phyloP scores from a whole-genome alignment of 208 protist species.

The Leishmania mexicana region DNA sequence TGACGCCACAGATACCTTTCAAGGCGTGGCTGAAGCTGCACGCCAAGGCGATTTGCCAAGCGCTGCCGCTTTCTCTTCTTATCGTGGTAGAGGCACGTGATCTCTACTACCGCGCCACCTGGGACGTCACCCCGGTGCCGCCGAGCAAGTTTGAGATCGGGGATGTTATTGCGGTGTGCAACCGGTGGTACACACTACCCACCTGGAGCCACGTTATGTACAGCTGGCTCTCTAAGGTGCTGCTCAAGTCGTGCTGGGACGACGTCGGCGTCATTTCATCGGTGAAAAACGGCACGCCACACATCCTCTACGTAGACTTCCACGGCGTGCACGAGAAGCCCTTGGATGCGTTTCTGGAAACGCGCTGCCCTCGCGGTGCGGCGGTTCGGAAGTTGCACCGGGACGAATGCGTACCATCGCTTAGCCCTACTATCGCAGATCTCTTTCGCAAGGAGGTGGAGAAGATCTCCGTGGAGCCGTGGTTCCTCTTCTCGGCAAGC shows the following conservation, averaged over 20 bases:
- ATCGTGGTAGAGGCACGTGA: constrained; percentile 79
- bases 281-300: constrained; percentile 48
- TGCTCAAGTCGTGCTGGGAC: constrained; percentile 88
- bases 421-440: constrained; percentile 40
- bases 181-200: constrained; percentile 90
- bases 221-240: constrained; percentile 78
- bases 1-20: constrained; percentile 61
- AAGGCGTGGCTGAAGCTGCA: constrained; percentile 63
- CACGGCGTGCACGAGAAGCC: constrained; percentile 57
- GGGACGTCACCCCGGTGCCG: constrained; percentile 56
- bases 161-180: constrained; percentile 85
- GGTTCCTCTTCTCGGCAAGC: constrained; percentile 88
- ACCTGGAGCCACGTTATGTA: constrained; percentile 74
- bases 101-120: constrained; percentile 85
- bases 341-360: constrained; percentile 62
- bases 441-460: constrained; percentile 63
- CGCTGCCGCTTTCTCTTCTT: constrained; percentile 77
- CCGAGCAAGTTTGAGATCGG: constrained; percentile 63
- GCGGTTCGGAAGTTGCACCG: constrained; percentile 64
- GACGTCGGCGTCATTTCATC: constrained; percentile 79
- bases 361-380: constrained; percentile 65
- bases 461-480: constrained; percentile 65
- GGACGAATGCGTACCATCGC: constrained; percentile 33
- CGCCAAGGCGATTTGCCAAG: constrained; percentile 74
- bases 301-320: constrained; percentile 79